Base-by-base conservation (phyloP, 2,329 filamentous ascomycete species). In the Onygena corvina region DNA sequence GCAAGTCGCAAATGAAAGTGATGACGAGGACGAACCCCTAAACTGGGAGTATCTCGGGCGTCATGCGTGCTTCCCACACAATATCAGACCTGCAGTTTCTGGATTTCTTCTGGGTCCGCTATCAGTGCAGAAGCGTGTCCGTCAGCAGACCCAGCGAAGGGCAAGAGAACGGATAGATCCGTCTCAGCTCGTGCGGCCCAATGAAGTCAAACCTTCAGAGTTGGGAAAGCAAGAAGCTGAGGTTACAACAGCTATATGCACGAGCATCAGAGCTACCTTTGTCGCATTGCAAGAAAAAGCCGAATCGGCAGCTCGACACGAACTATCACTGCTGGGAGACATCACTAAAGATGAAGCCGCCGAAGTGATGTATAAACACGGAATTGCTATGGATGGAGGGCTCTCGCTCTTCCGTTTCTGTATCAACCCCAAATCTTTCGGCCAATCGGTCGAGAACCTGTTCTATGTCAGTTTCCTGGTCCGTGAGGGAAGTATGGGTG, bases 401-500 rank as follows among this genome's bases (percentile, higher is more conserved):
- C 77, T 94, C 2, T 80, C 85, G 46, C 68, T 95, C 9, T 83
- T 95, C 64, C 80, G 84, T 47, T 96, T 95, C 57, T 86, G 88
- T 34, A 77, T 96, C 55, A 94, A 98, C 58, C 92, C 92, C 0
- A 71, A 71, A 33, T 94, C 87, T 0, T 98, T 96, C 59, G 86
- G 86, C 0, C 92, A 98, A 66, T 94, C 88, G 0, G 81, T 98
- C 4, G 92, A 98, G 64, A 98, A 98, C 59, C 73, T 98, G 59
- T 98, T 98, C 66, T 96, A 96, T 63, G 79, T 94, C 57, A 93
- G 86, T 62, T 98, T 98, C 61, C 70, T 98, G 53, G 87, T 96
- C 52, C 80, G 86, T 51, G 92, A 98, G 66, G 88, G 88, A 8
- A 79, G 77, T 52, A 77, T 88, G 4, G 79, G 79, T 29, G 74